Conservation (phyloP, 2,329 filamentous ascomycete genomes). For the Cryphonectria nitschkei region DNA sequence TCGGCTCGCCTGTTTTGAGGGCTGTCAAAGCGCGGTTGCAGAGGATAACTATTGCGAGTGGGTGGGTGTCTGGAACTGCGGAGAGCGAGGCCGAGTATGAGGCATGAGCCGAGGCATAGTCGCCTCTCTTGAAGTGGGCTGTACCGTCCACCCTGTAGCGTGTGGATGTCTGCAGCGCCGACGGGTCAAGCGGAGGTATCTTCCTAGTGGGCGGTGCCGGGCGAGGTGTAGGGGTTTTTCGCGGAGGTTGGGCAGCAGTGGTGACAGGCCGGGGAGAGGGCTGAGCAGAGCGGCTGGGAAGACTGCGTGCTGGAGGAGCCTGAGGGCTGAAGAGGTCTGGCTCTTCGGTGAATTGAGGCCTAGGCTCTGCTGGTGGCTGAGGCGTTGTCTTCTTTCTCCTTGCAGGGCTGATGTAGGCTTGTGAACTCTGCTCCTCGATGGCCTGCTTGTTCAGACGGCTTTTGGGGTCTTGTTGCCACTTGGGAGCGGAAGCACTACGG, state of each 20-base stretch:
- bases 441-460: slow-evolving; percentile 72
- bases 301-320: slow-evolving; percentile 42
- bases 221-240: slow-evolving; percentile 46
- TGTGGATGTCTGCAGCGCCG: slow-evolving; percentile 75
- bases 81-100: slow-evolving; percentile 79
- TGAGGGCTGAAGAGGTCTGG: slow-evolving; percentile 64
- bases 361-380: slow-evolving; percentile 46
- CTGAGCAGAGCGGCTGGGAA: slow-evolving; percentile 44
- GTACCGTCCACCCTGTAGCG: slow-evolving; percentile 79
- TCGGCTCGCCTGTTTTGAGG: slow-evolving; percentile 89
- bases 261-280: slow-evolving; percentile 48
- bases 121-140: slow-evolving; percentile 89
- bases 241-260: slow-evolving; percentile 50
- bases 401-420: slow-evolving; percentile 86
- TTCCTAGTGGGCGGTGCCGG: slow-evolving; percentile 54
- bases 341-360: slow-evolving; percentile 48
- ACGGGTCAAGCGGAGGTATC: slow-evolving; percentile 69
- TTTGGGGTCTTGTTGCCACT: slow-evolving; percentile 65
- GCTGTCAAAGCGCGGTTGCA: slow-evolving; percentile 90
- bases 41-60: slow-evolving; percentile 83
- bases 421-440: slow-evolving; percentile 77
- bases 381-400: slow-evolving; percentile 72
- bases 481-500: slow-evolving; percentile 53
- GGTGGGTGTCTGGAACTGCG: slow-evolving; percentile 76
- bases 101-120: slow-evolving; percentile 84